Evolutionary conservation across 2,329 filamentous ascomycete genomes (phyloP), one percentile per base, ranked within the genome.

Genomic region (Dactylellina leptospora): DNA sequence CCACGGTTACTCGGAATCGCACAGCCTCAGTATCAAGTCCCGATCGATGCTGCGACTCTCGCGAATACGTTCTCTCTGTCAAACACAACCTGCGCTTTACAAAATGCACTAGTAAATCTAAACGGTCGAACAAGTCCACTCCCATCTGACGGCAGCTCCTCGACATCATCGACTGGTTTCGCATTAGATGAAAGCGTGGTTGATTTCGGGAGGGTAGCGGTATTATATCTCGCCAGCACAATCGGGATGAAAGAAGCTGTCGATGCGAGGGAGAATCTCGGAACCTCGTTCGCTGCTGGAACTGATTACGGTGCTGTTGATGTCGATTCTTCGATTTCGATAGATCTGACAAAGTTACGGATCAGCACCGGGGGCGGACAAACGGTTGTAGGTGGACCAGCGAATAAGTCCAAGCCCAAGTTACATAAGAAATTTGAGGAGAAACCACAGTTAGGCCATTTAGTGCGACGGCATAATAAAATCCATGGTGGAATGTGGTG

Each of bases 81-180:
- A 28, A 89, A 89, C 74, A 82, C 96, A 13, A 92, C 90, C 60
- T 99, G 95, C 79, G 86, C 87, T 6, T 87, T 88, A 0, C 90
- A 97, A 79, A 97, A 97, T 77, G 89, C 92, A 0, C 84, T 99
- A 2, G 89, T 97, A 13, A 92, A 90, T 0, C 96, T 97, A 79
- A 86, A 90, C 75, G 89, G 88, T 40, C 51, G 20, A 18, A 71
- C 44, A 40, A 64, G 28, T 13, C 69, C 61, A 23, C 56, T 40
- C 18, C 74, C 62, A 20, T 40, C 48, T 9, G 33, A 63, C 11
- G 55, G 45, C 53, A 42, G 59, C 16, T 11, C n/a, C 8, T 11
- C 28, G 16, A 50, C 58, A 3, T 20, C 59, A 74, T 74, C 51
- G 76, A 75, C 36, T 75, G 78, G 36, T 16, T 72, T 76, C 53